These are phyloP conservation scores for Mucuna pruriens DNA, from an alignment of 306 rosid species.

Conservation along the genomic window DNA sequence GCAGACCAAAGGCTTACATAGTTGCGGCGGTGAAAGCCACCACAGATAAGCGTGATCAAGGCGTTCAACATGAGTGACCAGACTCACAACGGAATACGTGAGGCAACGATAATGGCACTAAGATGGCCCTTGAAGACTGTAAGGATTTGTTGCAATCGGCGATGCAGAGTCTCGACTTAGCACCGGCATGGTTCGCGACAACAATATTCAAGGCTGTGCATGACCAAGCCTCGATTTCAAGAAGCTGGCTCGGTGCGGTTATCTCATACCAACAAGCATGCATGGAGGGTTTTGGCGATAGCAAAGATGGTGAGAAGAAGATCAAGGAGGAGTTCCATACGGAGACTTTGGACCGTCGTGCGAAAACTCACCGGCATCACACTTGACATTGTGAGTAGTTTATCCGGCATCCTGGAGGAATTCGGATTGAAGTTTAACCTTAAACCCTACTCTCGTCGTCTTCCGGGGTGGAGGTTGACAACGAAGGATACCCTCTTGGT, in stretches of 20 bases:
- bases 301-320: slow-evolving; percentile 32
- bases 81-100: slow-evolving; percentile 37
- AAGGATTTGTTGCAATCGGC: slow-evolving; percentile 61
- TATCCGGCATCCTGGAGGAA: slow-evolving; percentile 38
- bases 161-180: slow-evolving; percentile 46
- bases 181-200: slow-evolving; percentile 31
- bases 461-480: slow-evolving; percentile 34
- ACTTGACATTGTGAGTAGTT: slow-evolving; percentile 50
- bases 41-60: slow-evolving; percentile 42
- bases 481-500: slow-evolving; percentile 57
- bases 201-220: slow-evolving; percentile 35
- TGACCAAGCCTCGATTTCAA: slow-evolving; percentile 47
- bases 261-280: slow-evolving; percentile 60
- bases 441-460: slow-evolving; percentile 56
- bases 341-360: not conserved
- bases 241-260: slow-evolving; percentile 71
- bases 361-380: slow-evolving; percentile 56
- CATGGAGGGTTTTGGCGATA: slow-evolving; percentile 45
- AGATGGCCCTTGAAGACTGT: slow-evolving; percentile 68
- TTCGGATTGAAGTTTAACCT: slow-evolving; percentile 47
- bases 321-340: slow-evolving; percentile 11
- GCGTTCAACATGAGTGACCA: slow-evolving; percentile 60
- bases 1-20: slow-evolving; percentile 51
- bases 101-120: not conserved
- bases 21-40: slow-evolving; percentile 50